Evolutionary conservation across 202 grass and related monocot species (phyloP), one percentile per base, ranked within the genome.

Genomic region (Setaria viridis): DNA sequence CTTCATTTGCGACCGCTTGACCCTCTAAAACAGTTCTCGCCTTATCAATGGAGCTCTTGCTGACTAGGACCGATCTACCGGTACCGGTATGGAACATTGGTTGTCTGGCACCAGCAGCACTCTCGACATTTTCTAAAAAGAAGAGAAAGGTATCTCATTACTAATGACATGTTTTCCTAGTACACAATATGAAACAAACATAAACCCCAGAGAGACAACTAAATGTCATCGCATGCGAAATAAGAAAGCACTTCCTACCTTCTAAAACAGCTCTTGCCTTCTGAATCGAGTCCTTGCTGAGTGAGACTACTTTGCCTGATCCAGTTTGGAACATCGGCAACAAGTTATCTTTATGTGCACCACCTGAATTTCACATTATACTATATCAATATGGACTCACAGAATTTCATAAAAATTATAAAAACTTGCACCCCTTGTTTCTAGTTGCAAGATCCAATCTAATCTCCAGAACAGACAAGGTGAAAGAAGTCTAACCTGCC

Each of bases 241-340:
- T 33, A 75, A 60, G 10, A 78, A 59, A 84, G 45, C 17, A 74
- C 12, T 74, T 86, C 55, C 76, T 83, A 90, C 86, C 81, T 89
- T 76, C 88, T 80, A 97, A 87, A 89, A 97, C 37, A 85, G 77
- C 59, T 66, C 34, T 72, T 78, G 94, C 89, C 82, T 89, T 90
- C 76, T 76, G 76, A 79, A 87, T 76, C 20, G 90, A 97, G 48
- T 56, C 82, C 67, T 94, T 78, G 49, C 72, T 69, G n/a, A 92
- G 77, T 10, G 69, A 80, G 58, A 92, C 91, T 9, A 56, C 45
- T 79, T 86, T 87, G 45, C 94, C 90, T 41, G 81, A 87, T 84
- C 88, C 88, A 69, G 91, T 97, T 88, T 94, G 92, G 77, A 97
- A 89, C 79, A 89, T 85, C 57, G 88, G 90, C 51, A 62, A 29